phyloP scores from a whole-genome alignment of 2,329 filamentous ascomycete genomes.

The Fusarium poae region DNA sequence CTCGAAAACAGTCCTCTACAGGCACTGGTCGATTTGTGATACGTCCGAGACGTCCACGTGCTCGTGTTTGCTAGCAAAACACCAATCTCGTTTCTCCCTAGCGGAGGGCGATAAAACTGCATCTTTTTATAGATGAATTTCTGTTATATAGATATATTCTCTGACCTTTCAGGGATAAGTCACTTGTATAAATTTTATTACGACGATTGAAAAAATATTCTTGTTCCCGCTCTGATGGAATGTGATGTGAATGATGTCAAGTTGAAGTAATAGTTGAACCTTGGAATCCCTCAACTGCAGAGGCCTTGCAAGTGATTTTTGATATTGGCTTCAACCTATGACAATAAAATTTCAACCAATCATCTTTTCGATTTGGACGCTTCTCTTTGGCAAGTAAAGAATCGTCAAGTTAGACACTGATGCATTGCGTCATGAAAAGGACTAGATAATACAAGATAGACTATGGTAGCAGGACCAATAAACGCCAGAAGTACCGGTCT shows the following conservation, averaged over 20 bases:
- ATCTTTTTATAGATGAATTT: constrained; percentile 40
- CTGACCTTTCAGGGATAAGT: constrained; percentile 41
- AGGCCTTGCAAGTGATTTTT: not conserved
- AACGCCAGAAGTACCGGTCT: not conserved
- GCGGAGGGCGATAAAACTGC: constrained; percentile 36
- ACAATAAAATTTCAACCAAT: no score
- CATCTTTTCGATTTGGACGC: not conserved
- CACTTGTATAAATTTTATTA: constrained; percentile 48
- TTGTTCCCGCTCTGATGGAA: not conserved
- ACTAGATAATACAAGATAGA: not conserved
- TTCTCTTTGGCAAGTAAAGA: not conserved
- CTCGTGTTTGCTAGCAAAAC: constrained; percentile 11
- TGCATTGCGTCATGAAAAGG: not conserved
- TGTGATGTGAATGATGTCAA: not conserved
- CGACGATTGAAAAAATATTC: constrained; percentile 14
- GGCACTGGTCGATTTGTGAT: not conserved
- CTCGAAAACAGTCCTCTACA: constrained; percentile 24
- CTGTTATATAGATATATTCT: constrained; percentile 48
- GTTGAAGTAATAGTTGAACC: not conserved
- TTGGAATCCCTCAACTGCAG: not conserved
- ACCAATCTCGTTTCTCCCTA: constrained; percentile 31
- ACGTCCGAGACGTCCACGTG: constrained; percentile 30
- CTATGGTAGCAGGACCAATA: not conserved
- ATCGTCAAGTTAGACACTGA: not conserved
- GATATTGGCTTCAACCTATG: no score